phyloP scores from a whole-genome alignment of 169 alveolate species.

The Plasmodium knowlesi region DNA sequence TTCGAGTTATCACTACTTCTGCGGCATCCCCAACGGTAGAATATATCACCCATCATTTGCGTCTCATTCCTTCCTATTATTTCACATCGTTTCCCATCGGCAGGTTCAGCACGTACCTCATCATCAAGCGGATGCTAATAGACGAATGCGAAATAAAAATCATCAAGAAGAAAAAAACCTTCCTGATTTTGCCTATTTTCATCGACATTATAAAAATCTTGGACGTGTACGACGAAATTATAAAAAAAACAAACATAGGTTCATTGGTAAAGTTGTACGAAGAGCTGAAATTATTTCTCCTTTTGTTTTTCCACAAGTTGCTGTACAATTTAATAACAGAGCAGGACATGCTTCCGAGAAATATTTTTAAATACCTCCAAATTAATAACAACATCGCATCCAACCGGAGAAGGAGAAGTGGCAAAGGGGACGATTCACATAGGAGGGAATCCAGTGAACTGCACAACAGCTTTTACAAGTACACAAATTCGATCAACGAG shows the following conservation, averaged over 20 bases:
- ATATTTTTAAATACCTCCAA: constrained; percentile 72
- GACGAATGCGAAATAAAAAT: constrained; percentile 74
- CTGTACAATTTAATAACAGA: constrained; percentile 64
- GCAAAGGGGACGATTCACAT: not conserved
- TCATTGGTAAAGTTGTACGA: constrained; percentile 41
- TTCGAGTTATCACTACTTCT: not conserved
- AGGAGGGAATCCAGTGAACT: constrained; percentile 20
- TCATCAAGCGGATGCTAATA: constrained; percentile 66
- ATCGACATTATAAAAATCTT: constrained; percentile 66
- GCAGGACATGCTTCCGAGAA: constrained; percentile 35
- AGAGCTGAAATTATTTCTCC: constrained; percentile 68
- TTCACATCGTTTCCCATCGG: not conserved
- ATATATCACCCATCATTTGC: not conserved
- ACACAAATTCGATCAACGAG: constrained; percentile 56
- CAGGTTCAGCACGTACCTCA: constrained; percentile 71
- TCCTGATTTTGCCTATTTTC: constrained; percentile 62
- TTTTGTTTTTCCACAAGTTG: constrained; percentile 57
- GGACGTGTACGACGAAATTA: constrained; percentile 70
- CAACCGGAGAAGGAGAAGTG: constrained; percentile 35
- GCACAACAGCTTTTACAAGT: constrained; percentile 46
- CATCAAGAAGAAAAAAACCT: constrained; percentile 48
- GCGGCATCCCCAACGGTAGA: not conserved
- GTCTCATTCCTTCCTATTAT: not conserved
- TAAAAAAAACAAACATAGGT: constrained; percentile 52
- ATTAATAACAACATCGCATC: constrained; percentile 36